A percentile compares a stretch with the other conserved stretches of the same genome.
These are phyloP conservation scores for Cystobasidium sp. DNA, from an alignment of 1,284 basidiomycete genomes.

Conservation along the genomic window DNA sequence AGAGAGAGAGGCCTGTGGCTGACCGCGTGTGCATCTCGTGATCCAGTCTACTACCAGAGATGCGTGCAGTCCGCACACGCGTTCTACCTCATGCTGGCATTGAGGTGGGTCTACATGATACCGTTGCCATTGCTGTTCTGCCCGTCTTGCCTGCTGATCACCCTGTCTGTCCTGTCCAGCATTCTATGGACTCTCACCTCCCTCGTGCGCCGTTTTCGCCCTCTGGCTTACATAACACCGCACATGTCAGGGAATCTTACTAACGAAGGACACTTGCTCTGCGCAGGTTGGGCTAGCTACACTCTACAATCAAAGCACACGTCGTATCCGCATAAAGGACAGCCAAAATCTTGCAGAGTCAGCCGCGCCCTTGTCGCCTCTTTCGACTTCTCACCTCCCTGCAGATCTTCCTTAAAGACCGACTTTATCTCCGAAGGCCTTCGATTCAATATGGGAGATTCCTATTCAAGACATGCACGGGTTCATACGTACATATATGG, in stretches of 20 bases:
- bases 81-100: slow-evolving; percentile 4
- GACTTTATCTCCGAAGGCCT: too few species aligned
- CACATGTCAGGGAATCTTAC: too few species aligned
- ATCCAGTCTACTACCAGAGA: slow-evolving; percentile 10
- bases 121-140: not conserved
- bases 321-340: not conserved
- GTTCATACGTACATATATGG: too few species aligned
- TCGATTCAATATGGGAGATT: too few species aligned
- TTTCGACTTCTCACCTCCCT: too few species aligned
- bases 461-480: too few species aligned
- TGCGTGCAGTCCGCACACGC: slow-evolving; percentile 6
- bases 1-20: too few species aligned
- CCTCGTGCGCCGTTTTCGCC: not conserved
- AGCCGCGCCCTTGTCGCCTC: not conserved
- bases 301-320: not conserved
- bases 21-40: not conserved
- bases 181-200: slow-evolving; percentile 1
- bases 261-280: not conserved
- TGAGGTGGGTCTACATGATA: not conserved
- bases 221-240: not conserved
- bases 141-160: not conserved
- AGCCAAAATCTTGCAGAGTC: slow-evolving; percentile 6
- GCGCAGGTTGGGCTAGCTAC: not conserved
- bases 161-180: not conserved
- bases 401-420: not conserved